Percentiles rank a stretch among this genome's conserved stretches.
phyloP scores from a whole-genome alignment of 1,284 basidiomycete species.

The Takashimella tepidaria region DNA sequence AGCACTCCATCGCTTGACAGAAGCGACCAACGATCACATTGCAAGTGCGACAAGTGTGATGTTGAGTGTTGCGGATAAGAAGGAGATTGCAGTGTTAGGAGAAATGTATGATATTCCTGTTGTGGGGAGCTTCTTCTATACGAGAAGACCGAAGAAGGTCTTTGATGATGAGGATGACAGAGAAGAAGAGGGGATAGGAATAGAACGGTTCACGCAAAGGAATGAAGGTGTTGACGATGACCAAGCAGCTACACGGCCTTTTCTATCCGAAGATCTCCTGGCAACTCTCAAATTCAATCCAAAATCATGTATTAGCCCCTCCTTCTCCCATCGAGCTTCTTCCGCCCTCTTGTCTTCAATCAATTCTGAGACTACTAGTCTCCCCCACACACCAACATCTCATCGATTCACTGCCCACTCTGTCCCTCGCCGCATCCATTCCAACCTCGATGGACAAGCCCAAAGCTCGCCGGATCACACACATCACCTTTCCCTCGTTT shows the following conservation, averaged over 20 bases:
- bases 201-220: background rate
- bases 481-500: background rate
- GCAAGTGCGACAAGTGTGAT: constrained; percentile 33
- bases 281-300: no score
- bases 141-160: background rate
- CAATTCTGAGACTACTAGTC: no score
- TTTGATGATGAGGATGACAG: background rate
- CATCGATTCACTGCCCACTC: background rate
- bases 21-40: constrained; percentile 39
- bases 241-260: background rate
- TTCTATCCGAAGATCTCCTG: no score
- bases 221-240: no score
- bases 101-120: constrained; percentile 45
- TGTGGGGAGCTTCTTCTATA: constrained; percentile 18
- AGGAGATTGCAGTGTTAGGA: constrained; percentile 31
- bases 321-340: no score
- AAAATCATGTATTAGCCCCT: no score
- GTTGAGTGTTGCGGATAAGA: constrained; percentile 28
- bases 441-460: constrained; percentile 2
- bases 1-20: constrained; percentile 30
- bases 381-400: background rate
- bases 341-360: no score
- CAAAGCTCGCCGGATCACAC: constrained; percentile 1
- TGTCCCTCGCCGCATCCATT: background rate
- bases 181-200: background rate